Percentiles rank a stretch among this genome's conserved stretches.
Conservation (phyloP, 2,329 filamentous ascomycete genomes). For the Pyricularia sp. region DNA sequence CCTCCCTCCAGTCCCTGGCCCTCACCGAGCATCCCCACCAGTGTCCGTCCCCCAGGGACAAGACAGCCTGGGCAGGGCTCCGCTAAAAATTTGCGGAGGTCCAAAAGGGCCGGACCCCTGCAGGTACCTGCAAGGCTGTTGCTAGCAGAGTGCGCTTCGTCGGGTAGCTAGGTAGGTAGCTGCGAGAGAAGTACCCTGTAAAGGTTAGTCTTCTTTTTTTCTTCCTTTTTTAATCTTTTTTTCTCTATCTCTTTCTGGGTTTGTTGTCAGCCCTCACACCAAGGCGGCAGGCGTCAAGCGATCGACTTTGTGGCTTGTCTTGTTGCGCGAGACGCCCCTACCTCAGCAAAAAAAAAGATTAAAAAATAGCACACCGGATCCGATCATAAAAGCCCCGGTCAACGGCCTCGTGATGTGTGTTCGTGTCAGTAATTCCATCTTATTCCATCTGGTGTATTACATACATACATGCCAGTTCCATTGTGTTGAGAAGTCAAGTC, state of each 20-base stretch:
- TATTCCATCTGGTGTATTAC: not conserved
- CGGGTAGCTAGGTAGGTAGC: not conserved
- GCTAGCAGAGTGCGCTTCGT: not conserved
- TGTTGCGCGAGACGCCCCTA: not conserved
- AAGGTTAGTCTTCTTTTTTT: not conserved
- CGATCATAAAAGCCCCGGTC: not conserved
- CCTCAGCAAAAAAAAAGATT: not conserved
- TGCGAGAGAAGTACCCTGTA: not conserved
- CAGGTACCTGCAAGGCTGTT: not conserved
- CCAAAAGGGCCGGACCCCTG: not conserved
- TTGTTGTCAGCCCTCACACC: not conserved
- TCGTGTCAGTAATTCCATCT: not conserved
- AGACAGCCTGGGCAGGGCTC: not conserved
- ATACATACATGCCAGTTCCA: not conserved
- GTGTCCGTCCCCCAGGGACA: not conserved
- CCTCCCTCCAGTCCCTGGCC: not conserved
- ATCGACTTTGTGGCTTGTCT: not conserved
- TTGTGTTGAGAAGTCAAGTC: not conserved
- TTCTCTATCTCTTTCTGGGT: no score
- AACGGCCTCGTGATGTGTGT: not conserved
- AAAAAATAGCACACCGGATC: not conserved
- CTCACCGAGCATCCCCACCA: not conserved
- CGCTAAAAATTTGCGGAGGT: not conserved
- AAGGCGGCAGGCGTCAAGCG: not conserved
- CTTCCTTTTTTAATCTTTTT: no score